A percentile compares a stretch with the other conserved stretches of the same genome.
phyloP scores from a whole-genome alignment of 1,284 basidiomycete species.

The Microbotryum saponariae region DNA sequence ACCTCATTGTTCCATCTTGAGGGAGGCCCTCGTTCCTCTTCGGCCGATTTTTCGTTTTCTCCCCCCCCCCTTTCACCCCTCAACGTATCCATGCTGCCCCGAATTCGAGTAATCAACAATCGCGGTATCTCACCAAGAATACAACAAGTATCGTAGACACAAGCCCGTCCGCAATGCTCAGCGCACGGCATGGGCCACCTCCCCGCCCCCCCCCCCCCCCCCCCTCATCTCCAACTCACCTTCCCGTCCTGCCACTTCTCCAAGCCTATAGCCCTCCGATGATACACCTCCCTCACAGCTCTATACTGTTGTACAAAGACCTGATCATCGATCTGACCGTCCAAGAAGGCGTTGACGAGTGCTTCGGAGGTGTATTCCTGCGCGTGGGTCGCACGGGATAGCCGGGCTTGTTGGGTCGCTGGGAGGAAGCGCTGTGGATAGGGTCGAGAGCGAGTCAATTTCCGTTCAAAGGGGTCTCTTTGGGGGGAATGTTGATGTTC shows the following conservation, averaged over 20 bases:
- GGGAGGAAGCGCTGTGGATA: constrained; percentile 62
- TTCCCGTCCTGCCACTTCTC: constrained; percentile 75
- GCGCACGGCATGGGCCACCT: too few relatives aligned
- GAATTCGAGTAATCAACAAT: too few relatives aligned
- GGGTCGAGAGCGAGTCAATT: background rate
- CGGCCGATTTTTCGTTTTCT: too few relatives aligned
- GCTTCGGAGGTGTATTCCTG: constrained; percentile 82
- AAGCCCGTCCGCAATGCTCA: too few relatives aligned
- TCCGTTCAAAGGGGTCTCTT: background rate
- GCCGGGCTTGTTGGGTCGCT: constrained; percentile 74
- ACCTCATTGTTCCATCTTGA: background rate
- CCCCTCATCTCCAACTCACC: constrained; percentile 56
- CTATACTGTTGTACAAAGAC: constrained; percentile 81
- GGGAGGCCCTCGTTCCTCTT: too few relatives aligned
- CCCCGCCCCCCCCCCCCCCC: too few relatives aligned
- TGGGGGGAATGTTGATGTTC: too few relatives aligned
- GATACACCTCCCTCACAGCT: constrained; percentile 72
- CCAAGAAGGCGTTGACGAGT: constrained; percentile 69
- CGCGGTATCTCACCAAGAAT: too few relatives aligned
- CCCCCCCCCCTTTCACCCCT: too few relatives aligned
- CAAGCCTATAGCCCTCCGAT: constrained; percentile 80
- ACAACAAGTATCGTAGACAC: too few relatives aligned
- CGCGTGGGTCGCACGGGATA: constrained; percentile 72
- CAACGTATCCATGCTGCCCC: too few relatives aligned
- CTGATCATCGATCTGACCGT: constrained; percentile 55